phyloP scores from a whole-genome alignment of 331 rosid species.

The Ulmus americana region DNA sequence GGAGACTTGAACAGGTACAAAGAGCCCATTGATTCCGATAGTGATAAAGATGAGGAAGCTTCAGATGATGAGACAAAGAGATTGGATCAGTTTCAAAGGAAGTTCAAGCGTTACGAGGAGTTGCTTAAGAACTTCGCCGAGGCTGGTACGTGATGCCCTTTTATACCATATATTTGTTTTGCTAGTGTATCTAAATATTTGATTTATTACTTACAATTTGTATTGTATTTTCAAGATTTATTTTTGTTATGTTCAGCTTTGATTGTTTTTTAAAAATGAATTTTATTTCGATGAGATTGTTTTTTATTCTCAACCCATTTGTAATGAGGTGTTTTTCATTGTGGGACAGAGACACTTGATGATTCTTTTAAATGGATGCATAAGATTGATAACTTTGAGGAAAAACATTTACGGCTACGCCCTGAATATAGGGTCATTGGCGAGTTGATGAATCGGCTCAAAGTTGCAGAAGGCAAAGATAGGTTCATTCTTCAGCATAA shows the following conservation, averaged over 20 bases:
- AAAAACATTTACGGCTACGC: slow-evolving; percentile 64
- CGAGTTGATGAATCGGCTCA: slow-evolving; percentile 70
- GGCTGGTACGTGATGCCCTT: slow-evolving; percentile 31
- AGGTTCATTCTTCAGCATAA: slow-evolving; percentile 71
- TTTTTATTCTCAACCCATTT: not conserved
- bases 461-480: slow-evolving; percentile 70
- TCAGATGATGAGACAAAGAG: slow-evolving; percentile 39
- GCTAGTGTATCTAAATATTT: no score
- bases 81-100: slow-evolving; percentile 46
- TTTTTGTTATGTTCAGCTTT: not conserved
- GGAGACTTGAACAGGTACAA: slow-evolving; percentile 34
- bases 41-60: slow-evolving; percentile 63
- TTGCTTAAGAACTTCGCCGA: slow-evolving; percentile 46
- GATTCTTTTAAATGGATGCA: slow-evolving; percentile 76
- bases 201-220: no score
- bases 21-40: slow-evolving; percentile 78
- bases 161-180: not conserved
- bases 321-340: not conserved
- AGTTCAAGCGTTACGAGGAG: slow-evolving; percentile 57
- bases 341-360: slow-evolving; percentile 55
- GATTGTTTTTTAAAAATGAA: not conserved
- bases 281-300: not conserved
- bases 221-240: no score
- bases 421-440: slow-evolving; percentile 80
- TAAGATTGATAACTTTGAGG: slow-evolving; percentile 72